A percentile compares a stretch with the other conserved stretches of the same genome.
phyloP scores from a whole-genome alignment of 1,284 basidiomycete species.

The Trichosporon sp. region DNA sequence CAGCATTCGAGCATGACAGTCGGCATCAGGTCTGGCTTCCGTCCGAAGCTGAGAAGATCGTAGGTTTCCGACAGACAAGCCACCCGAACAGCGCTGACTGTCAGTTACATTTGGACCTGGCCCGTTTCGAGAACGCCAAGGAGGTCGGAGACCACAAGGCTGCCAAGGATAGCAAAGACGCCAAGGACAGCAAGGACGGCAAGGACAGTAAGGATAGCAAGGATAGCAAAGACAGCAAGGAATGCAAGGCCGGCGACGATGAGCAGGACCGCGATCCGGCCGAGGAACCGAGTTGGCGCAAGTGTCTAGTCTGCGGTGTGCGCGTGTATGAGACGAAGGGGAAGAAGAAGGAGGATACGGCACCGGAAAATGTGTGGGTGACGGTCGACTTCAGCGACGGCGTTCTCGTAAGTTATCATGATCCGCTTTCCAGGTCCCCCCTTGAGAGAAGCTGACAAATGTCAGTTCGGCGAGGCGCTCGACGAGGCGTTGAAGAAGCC shows the following conservation, averaged over 20 bases:
- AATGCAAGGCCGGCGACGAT: background rate
- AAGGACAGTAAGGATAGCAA: too few species aligned
- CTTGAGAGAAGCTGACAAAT: constrained; percentile 1
- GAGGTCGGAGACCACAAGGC: too few species aligned
- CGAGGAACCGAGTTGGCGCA: constrained; percentile 24
- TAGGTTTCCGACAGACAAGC: constrained; percentile 10
- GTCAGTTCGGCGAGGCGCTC: constrained; percentile 27
- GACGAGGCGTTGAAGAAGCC: constrained; percentile 10
- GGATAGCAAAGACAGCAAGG: background rate
- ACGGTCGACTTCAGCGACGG: constrained; percentile 26
- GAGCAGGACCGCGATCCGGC: background rate
- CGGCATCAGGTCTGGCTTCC: constrained; percentile 17
- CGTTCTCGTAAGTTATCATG: constrained; percentile 25
- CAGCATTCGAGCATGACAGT: constrained; percentile 6
- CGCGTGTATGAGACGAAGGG: constrained; percentile 23
- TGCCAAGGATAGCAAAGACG: background rate
- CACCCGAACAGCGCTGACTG: background rate
- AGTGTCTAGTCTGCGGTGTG: constrained; percentile 36
- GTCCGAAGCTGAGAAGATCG: constrained; percentile 14
- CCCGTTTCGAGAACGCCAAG: constrained; percentile 8
- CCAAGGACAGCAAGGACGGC: background rate
- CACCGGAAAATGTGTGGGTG: constrained; percentile 28
- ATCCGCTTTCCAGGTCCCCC: too few species aligned
- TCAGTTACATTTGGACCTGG: constrained; percentile 11
- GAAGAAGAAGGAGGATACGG: constrained; percentile 13